Base-by-base conservation (phyloP, 1,139 yeast genomes). In the Torulaspora pretoriensis region DNA sequence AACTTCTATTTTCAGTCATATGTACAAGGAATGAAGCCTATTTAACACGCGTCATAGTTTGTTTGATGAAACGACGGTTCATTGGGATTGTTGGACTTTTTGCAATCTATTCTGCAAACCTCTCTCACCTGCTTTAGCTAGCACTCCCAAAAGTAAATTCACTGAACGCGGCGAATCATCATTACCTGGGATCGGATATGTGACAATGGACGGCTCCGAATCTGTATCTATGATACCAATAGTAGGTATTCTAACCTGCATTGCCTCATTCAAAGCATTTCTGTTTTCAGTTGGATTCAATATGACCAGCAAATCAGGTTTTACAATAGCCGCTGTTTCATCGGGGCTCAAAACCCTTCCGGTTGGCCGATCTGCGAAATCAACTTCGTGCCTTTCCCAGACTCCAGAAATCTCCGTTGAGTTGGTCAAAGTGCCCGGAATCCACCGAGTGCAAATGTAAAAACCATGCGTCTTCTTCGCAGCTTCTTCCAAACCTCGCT, bases 121-220 rank as follows among this genome's bases (percentile, higher is more conserved):
- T 41, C 73, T 74, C 63, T 84, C 81, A 22, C 95, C 97, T 13
- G 97, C 89, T 60, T 77, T 81, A 17, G 95, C 82, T 54, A 92
- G 73, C 14, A 90, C 81, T 49, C 98, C 97, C 44, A 80, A 71
- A 60, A 92, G 76, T 57, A 92, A 71, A 53, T 85, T 83, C 3
- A 84, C 80, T 10, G 95, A 78, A 63, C 98, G 78, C 48, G 80
- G 70, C n/a, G 95, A 83, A 64, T 90, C 97, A 65, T 92, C 97
- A 61, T 92, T 92, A 51, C 95, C 95, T 22, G 98, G 97, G 55
- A 92, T 86, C 40, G 97, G 95, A 65, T 92, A 92, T 1, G 96
- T 87, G 46, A 92, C 84, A 55, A 84, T 69, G 7, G 88, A 78
- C 14, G 97, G 95, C 63, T 92, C 97, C 67, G 84, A 81, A 65